Evolutionary conservation across 768 basidiomycete genomes (phyloP).

Genomic region (Tulasnella sp.): DNA sequence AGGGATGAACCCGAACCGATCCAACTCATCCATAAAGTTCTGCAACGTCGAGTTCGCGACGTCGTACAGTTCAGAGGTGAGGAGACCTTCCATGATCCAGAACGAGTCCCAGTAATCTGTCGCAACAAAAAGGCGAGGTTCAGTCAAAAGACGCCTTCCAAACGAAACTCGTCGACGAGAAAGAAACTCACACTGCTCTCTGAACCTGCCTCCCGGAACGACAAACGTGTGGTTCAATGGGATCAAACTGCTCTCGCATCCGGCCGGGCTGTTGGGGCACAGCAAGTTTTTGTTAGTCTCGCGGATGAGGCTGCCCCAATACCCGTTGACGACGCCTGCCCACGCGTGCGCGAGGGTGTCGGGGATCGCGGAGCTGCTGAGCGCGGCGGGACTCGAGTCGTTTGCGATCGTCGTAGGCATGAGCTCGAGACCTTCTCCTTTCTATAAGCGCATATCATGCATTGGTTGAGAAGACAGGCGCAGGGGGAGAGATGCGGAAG

Average conservation of each 20-base stretch:
- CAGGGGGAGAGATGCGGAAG: not conserved
- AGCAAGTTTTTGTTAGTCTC: slow-evolving; percentile 58
- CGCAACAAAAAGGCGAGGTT: not conserved
- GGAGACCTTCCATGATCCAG: slow-evolving; percentile 69
- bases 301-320: slow-evolving; percentile 72
- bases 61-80: slow-evolving; percentile 62
- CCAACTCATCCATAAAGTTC: slow-evolving; percentile 93
- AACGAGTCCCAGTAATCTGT: slow-evolving; percentile 57
- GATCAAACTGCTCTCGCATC: slow-evolving; percentile 76
- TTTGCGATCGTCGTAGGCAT: slow-evolving; percentile 42
- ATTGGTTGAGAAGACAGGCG: too few species aligned
- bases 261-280: slow-evolving; percentile 37
- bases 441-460: slow-evolving; percentile 17
- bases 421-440: slow-evolving; percentile 79
- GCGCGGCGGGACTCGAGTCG: slow-evolving; percentile 50
- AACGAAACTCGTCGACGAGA: too few species aligned
- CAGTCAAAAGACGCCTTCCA: not conserved
- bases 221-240: slow-evolving; percentile 88
- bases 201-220: slow-evolving; percentile 76
- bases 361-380: slow-evolving; percentile 54
- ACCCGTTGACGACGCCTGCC: slow-evolving; percentile 67
- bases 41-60: slow-evolving; percentile 68
- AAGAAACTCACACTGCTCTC: slow-evolving; percentile 58
- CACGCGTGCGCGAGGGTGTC: slow-evolving; percentile 62
- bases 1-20: slow-evolving; percentile 78